Base-by-base conservation (phyloP, 345 rosid genomes). In the sweet orange (Citrus sinensis) region DNA sequence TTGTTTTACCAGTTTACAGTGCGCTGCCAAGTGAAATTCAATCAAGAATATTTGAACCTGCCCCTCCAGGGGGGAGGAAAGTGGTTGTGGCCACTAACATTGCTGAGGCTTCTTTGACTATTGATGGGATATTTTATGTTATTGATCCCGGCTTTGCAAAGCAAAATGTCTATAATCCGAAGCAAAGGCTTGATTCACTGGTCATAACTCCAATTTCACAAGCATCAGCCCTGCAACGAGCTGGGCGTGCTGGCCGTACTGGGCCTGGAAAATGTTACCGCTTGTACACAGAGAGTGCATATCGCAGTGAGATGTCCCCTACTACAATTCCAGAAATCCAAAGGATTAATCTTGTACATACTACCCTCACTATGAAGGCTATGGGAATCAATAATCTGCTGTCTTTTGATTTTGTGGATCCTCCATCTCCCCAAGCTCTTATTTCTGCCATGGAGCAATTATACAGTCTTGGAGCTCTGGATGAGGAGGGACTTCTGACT, bases 91-190 rank as follows among this genome's bases (percentile, higher is more conserved):
- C 98, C 61, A 92, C 98, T 39, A 93, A 90, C 78, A 92, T 92
- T 80, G 98, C 94, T 8, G 98, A 93, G 81, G 92, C 97, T 22
- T 93, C 97, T 51, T 85, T 93, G 71, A 93, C 92, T 1, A 89
- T 93, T 59, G 96, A 93, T 82, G 97, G 94, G 24, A 89, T 93
- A 32, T 90, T 83, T 70, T 92, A 92, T 84, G 97, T 93, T 25
- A 87, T 93, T 73, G 98, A 93, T 88, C 94, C 97, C 60, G 94
- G 98, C n/a, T 93, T 93, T 73, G 92, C 93, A 16, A 92, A 92
- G 79, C 94, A 90, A 79, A 90, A 93, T 71, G 92, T 90, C 8
- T 93, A 92, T 78, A 92, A 93, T 82, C 92, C 97, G 2, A 90
- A 90, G 88, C 90, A 84, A 81, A 94, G 97, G 70, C 83, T 93